A percentile compares a stretch with the other conserved stretches of the same genome.
Conservation (phyloP, 2,329 filamentous ascomycete genomes). For the Pseudogymnoascus sp. region DNA sequence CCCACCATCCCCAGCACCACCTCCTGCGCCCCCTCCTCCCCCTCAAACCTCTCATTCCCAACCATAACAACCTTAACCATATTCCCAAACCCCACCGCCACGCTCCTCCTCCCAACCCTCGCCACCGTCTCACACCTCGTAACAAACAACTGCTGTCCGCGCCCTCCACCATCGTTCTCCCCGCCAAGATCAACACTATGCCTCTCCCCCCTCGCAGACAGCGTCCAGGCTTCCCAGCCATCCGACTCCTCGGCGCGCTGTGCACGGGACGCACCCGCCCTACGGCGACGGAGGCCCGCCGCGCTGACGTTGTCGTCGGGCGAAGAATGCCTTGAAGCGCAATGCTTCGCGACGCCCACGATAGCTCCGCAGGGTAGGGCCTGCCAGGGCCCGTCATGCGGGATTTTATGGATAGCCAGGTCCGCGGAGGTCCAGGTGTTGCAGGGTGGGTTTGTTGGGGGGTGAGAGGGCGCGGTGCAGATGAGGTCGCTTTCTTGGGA, state of each 20-base stretch:
- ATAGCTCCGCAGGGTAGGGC: constrained; percentile 51
- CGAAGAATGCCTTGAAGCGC: constrained; percentile 22
- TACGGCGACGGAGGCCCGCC: constrained; percentile 17
- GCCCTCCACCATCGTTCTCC: background rate
- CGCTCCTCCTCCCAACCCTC: constrained; percentile 52
- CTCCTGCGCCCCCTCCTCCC: constrained; percentile 11
- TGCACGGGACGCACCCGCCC: background rate
- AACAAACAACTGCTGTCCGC: constrained; percentile 49
- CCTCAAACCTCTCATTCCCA: constrained; percentile 56
- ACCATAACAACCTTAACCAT: constrained; percentile 62
- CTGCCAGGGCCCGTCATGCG: constrained; percentile 59
- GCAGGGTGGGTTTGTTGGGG: constrained; percentile 35
- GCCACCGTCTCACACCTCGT: constrained; percentile 57
- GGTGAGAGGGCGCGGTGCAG: constrained; percentile 42
- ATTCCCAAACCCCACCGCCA: constrained; percentile 65
- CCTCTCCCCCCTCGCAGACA: constrained; percentile 36
- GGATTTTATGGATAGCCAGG: constrained; percentile 44
- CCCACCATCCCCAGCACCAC: background rate
- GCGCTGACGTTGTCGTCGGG: background rate
- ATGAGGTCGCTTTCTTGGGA: constrained; percentile 46
- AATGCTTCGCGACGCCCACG: constrained; percentile 50
- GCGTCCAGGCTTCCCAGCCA: constrained; percentile 46
- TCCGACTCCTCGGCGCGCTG: constrained; percentile 20
- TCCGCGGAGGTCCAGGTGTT: constrained; percentile 45
- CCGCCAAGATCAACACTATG: constrained; percentile 25